Evolutionary conservation across 169 alveolate genomes (phyloP).

Genomic region (Pseudocohnilembus persalinus): DNA sequence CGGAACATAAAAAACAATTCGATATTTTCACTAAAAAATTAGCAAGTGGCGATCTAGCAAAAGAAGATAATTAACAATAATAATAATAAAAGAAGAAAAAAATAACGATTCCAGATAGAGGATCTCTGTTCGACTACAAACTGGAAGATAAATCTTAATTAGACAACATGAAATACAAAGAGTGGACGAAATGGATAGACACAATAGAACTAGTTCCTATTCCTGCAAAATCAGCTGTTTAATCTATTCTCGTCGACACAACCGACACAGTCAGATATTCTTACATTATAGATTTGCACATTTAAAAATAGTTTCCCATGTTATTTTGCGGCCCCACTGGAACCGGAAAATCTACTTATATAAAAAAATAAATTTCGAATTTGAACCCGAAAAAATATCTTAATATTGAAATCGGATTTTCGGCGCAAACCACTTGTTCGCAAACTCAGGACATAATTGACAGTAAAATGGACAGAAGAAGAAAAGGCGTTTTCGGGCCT

Average conservation of each 20-base stretch:
- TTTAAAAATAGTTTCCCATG: conserved; percentile 70
- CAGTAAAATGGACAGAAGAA: conserved; percentile 88
- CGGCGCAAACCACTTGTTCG: conserved; percentile 93
- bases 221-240: conserved; percentile 71
- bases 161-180: not conserved
- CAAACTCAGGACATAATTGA: conserved; percentile 92
- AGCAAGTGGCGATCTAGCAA: conserved; percentile 58
- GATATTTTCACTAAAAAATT: conserved; percentile 57
- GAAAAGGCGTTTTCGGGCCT: conserved; percentile 83
- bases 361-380: too few relatives aligned
- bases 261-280: conserved; percentile 84
- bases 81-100: conserved; percentile 22
- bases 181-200: conserved; percentile 88
- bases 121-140: conserved; percentile 74
- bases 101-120: conserved; percentile 38
- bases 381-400: too few relatives aligned
- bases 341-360: conserved; percentile 90
- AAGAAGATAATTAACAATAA: conserved; percentile 2
- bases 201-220: conserved; percentile 54
- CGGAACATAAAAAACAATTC: conserved; percentile 61
- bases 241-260: conserved; percentile 81
- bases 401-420: conserved; percentile 86
- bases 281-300: conserved; percentile 63
- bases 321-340: conserved; percentile 94
- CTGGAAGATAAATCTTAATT: conserved; percentile 64